Conservation (phyloP, 2,329 filamentous ascomycete genomes). For the Lasiodiplodia gonubiensis region DNA sequence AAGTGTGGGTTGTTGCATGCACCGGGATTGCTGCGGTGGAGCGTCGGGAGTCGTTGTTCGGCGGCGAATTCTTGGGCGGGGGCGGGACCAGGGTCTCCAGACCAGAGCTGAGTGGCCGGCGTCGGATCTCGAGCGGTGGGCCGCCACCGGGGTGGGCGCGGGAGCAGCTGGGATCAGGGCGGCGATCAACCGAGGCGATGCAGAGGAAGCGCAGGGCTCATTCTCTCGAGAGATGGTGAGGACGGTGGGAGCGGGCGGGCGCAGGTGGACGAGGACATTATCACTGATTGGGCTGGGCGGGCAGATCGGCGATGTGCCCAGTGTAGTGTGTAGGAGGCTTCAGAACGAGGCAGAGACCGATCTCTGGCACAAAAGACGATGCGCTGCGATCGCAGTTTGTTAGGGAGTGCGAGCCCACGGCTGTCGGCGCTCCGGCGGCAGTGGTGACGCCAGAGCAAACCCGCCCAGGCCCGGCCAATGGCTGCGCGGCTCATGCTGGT, state of each 20-base stretch:
- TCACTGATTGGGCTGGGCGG: slow-evolving; percentile 20
- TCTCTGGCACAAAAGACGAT: slow-evolving; percentile 25
- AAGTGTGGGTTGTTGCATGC: slow-evolving; percentile 32
- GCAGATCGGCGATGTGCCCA: slow-evolving; percentile 24
- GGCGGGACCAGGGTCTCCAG: slow-evolving; percentile 10
- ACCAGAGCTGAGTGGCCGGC: slow-evolving; percentile 13
- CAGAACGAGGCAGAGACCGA: slow-evolving; percentile 18
- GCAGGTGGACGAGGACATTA: slow-evolving; percentile 20
- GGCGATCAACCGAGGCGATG: slow-evolving; percentile 17
- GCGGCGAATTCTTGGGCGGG: background rate
- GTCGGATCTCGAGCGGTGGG: slow-evolving; percentile 14
- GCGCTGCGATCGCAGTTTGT: slow-evolving; percentile 24
- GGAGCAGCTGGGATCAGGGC: slow-evolving; percentile 1
- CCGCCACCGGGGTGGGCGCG: slow-evolving; percentile 2
- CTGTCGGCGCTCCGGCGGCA: slow-evolving; percentile 4
- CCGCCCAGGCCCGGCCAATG: background rate
- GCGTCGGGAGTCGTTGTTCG: background rate
- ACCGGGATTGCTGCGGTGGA: background rate
- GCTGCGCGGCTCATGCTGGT: background rate
- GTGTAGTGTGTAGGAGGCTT: slow-evolving; percentile 23
- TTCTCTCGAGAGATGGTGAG: background rate
- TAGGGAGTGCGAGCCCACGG: slow-evolving; percentile 8
- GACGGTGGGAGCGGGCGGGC: background rate
- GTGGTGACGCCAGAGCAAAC: background rate
- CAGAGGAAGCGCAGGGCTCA: background rate